phyloP scores from a whole-genome alignment of 768 basidiomycete genomes.

The Chalciporus pseudorubinellus region DNA sequence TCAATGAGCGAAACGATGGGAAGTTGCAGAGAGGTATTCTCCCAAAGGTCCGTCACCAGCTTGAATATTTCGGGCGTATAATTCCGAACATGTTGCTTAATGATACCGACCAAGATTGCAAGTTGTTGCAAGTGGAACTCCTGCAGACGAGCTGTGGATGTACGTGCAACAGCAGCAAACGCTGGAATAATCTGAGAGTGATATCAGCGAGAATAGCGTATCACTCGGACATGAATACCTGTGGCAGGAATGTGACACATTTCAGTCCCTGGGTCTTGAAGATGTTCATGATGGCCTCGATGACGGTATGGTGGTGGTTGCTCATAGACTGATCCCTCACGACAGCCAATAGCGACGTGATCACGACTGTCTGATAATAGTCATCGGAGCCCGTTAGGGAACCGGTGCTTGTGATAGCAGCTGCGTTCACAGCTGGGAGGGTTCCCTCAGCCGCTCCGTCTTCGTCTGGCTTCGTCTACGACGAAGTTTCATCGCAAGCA shows the following conservation, averaged over 20 bases:
- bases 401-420: conserved; percentile 61
- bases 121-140: conserved; percentile 95
- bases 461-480: conserved; percentile 59
- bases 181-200: conserved; percentile 82
- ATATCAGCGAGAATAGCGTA: conserved; percentile 9
- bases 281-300: conserved; percentile 98
- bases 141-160: conserved; percentile 77
- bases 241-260: conserved; percentile 92
- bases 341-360: conserved; percentile 82
- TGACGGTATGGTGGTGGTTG: conserved; percentile 87
- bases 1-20: conserved; percentile 93
- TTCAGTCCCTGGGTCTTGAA: conserved; percentile 98
- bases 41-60: conserved; percentile 90
- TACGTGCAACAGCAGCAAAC: conserved; percentile 83
- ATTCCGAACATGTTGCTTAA: conserved; percentile 95
- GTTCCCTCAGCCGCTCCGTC: conserved; percentile 60
- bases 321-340: conserved; percentile 86
- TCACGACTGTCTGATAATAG: conserved; percentile 96
- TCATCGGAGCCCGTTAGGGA: conserved; percentile 77
- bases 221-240: conserved; percentile 46
- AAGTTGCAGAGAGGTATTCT: conserved; percentile 75
- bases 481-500: conserved; percentile 7
- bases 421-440: conserved; percentile 61
- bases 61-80: conserved; percentile 83
- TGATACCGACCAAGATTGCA: conserved; percentile 91